Percentiles rank a stretch among this genome's conserved stretches.
These are phyloP conservation scores for Tulasnella sp. DNA, from an alignment of 768 basidiomycete genomes.

Conservation along the genomic window DNA sequence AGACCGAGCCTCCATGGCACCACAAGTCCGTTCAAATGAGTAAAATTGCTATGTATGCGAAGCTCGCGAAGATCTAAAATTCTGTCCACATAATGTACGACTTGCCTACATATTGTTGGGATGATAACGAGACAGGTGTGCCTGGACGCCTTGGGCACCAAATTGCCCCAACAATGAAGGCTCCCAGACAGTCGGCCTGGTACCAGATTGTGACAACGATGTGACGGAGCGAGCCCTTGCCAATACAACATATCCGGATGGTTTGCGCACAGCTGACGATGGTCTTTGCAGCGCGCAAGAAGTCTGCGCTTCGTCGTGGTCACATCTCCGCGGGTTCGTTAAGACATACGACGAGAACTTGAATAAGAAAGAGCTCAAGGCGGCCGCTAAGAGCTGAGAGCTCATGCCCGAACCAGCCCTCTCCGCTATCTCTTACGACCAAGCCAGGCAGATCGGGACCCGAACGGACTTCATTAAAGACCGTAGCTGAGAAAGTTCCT, in stretches of 20 bases:
- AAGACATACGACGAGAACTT: not conserved
- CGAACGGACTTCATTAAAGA: conserved; percentile 77
- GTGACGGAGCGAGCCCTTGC: conserved; percentile 53
- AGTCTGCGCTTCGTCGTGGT: conserved; percentile 16
- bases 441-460: conserved; percentile 77
- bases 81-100: too few species aligned
- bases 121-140: conserved; percentile 59
- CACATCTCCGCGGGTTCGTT: conserved; percentile 11
- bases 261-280: not conserved
- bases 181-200: conserved; percentile 73
- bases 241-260: not conserved
- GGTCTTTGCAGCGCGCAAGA: conserved; percentile 5
- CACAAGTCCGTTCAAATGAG: too few species aligned
- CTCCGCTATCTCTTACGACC: conserved; percentile 63
- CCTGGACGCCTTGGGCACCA: too few species aligned
- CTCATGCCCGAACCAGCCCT: conserved; percentile 32
- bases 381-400: not conserved
- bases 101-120: conserved; percentile 43
- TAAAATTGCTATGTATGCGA: too few species aligned
- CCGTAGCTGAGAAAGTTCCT: conserved; percentile 27
- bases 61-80: too few species aligned
- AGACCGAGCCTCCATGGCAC: too few species aligned
- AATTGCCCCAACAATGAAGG: conserved; percentile 75
- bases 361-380: conserved; percentile 8
- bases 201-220: conserved; percentile 78